phyloP scores from a whole-genome alignment of 495 filamentous ascomycete species.

The Thozetella sp. region DNA sequence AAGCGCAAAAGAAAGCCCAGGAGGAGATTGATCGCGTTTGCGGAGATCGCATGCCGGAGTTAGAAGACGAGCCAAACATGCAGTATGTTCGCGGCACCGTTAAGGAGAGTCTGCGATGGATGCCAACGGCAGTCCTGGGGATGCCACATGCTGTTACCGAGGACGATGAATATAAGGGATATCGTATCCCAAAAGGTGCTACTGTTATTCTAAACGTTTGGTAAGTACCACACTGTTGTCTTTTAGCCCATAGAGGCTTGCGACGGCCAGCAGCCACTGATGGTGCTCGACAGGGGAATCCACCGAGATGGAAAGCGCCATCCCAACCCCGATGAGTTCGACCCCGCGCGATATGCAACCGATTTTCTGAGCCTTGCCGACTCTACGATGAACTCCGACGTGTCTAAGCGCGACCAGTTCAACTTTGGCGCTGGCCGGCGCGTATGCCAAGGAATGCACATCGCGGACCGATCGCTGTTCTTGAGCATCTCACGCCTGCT shows the following conservation, averaged over 20 bases:
- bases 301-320: conserved; percentile 39
- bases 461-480: conserved; percentile 52
- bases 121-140: conserved; percentile 48
- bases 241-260: conserved; percentile 15
- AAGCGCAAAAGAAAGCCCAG: conserved; percentile 45
- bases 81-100: conserved; percentile 46
- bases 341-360: conserved; percentile 46
- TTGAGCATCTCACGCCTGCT: conserved; percentile 44
- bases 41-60: conserved; percentile 39
- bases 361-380: conserved; percentile 22
- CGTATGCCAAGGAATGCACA: conserved; percentile 51
- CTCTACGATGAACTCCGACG: conserved; percentile 35
- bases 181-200: conserved; percentile 32
- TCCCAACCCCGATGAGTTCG: conserved; percentile 45
- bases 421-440: conserved; percentile 58
- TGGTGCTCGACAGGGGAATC: conserved; percentile 41
- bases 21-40: conserved; percentile 52
- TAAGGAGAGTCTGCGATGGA: conserved; percentile 57
- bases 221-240: conserved; percentile 4
- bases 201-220: conserved; percentile 29
- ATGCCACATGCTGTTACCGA: conserved; percentile 49
- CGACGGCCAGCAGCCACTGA: conserved; percentile 12
- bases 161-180: conserved; percentile 43
- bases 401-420: conserved; percentile 33
- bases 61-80: conserved; percentile 41